Base-by-base conservation (phyloP, 2,329 filamentous ascomycete species). In the Tolypocladium guangdongense region DNA sequence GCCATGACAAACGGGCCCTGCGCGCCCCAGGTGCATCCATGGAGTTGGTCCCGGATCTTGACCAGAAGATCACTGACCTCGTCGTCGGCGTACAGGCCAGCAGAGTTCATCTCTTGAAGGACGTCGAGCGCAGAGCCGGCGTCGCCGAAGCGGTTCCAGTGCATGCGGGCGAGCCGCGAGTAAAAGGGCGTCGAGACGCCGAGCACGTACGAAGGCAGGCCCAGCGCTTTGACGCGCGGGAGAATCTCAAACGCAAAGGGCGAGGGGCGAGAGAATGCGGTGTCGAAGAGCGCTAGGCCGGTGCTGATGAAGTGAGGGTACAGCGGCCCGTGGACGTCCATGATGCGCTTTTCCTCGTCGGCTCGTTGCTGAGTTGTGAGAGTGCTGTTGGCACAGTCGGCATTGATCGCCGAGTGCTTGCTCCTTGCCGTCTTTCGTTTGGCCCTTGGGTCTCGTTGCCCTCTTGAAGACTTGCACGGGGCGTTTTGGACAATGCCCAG, bases 111-210 rank as follows among this genome's bases (percentile, higher is more conserved):
- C 68, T 88, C 84, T 43, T 77, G 72, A 6, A 88, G 68, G 2
- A 86, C 64, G 4, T 74, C 70, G 50, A 82, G 67, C 27, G 86
- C 78, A 1, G 74, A 73, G 4, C 63, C 58, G 2, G 81, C 72
- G 60, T 88, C 81, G 24, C 80, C 76, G 57, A 81, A 79, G 12
- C 80, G 78, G 36, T 71, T 66, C 81, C 84, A 88, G 53, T 82
- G 73, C 24, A 84, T 76, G 16, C 73, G 67, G 27, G 88, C 74
- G 36, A 90, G 75, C 49, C 81, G 74, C 63, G 86, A 84, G 72
- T 88, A 91, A 43, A 91, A 80, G 0, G 78, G 72, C 0, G 86
- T 86, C 20, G 83, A 83, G 7, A 81, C 84, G 49, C 86, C 87
- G 0, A 92, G 76, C 7, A 88, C 82, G 62, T 86, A 88, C 0